Base-by-base conservation (phyloP, 2,329 filamentous ascomycete species). In the Huntiella omanensis region DNA sequence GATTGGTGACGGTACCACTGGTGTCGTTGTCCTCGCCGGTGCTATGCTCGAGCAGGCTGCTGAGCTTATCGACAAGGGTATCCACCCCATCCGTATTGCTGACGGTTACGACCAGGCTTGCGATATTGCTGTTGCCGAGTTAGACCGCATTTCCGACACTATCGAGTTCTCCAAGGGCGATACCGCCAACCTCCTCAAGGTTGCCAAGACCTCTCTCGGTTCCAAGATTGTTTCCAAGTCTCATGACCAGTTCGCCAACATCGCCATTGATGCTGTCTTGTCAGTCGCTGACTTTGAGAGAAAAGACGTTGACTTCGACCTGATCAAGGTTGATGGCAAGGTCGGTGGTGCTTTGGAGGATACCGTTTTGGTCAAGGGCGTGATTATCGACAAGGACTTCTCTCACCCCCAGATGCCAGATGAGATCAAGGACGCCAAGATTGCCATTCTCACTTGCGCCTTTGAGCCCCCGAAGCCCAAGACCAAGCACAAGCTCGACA, bases 151-250 rank as follows among this genome's bases (percentile, higher is more conserved):
- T 62, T 87, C 85, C 55, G 92, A 98, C 61, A 76, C 77, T 49
- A 86, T 98, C 56, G 71, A 84, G 49, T 98, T 98, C 63, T 75
- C 76, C 56, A 80, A 71, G 57, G 75, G 83, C 15, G 68, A 92
- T 56, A 93, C 80, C 48, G 67, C 76, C 55, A 95, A 96, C 66
- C 71, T 98, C 36, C 71, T 91, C 63, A 91, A 91, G 70, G 91
- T 96, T 33, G 91, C 91, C 50, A 86, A 85, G 65, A 98, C 91
- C 52, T 91, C 85, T 64, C 66, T 98, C 61, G 91, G 92, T 55
- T 94, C 85, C 73, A 98, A 98, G 70, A 98, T 98, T 59, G 91
- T 98, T 43, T 96, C 87, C 60, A 98, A 95, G 66, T 84, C 91
- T 37, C 91, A 98, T 65, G 88, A 96, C 63, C 88, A 96, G 61